Conservation (phyloP, 176 grass and related monocot species). For the Carex pumila region DNA sequence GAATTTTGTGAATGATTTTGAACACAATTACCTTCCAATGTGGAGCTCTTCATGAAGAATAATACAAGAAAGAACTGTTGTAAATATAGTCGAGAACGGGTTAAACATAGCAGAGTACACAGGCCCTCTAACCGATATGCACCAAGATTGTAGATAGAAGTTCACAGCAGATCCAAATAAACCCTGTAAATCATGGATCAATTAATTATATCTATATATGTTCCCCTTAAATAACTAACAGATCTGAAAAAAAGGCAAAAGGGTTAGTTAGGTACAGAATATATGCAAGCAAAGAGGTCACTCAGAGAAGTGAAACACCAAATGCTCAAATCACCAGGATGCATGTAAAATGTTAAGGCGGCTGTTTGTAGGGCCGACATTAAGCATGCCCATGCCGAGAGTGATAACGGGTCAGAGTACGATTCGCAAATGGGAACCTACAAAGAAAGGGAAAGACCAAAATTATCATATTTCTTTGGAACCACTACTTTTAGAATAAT, state of each 20-base stretch:
- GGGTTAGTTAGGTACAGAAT: conserved; percentile 30
- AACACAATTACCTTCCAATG: conserved; percentile 38
- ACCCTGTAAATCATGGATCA: conserved; percentile 18
- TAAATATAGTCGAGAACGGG: conserved; percentile 52
- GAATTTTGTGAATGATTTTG: background rate
- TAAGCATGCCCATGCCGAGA: conserved; percentile 63
- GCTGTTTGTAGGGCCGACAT: conserved; percentile 41
- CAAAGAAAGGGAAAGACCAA: background rate
- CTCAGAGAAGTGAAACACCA: conserved; percentile 46
- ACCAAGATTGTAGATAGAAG: conserved; percentile 70
- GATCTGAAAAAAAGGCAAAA: background rate
- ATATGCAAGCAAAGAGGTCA: conserved; percentile 36
- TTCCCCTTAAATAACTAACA: background rate
- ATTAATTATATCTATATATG: background rate
- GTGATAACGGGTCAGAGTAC: conserved; percentile 49
- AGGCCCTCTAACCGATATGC: conserved; percentile 46
- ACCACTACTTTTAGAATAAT: background rate
- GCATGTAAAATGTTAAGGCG: conserved; percentile 21
- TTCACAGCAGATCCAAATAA: conserved; percentile 47
- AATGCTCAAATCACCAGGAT: conserved; percentile 25
- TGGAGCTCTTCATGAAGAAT: conserved; percentile 49
- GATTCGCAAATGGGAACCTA: conserved; percentile 61
- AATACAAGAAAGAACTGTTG: conserved; percentile 28
- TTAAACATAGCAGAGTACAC: conserved; percentile 77
- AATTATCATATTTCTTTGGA: background rate